Evolutionary conservation across 331 rosid species (phyloP).

Genomic region (Acacia pycnantha): DNA sequence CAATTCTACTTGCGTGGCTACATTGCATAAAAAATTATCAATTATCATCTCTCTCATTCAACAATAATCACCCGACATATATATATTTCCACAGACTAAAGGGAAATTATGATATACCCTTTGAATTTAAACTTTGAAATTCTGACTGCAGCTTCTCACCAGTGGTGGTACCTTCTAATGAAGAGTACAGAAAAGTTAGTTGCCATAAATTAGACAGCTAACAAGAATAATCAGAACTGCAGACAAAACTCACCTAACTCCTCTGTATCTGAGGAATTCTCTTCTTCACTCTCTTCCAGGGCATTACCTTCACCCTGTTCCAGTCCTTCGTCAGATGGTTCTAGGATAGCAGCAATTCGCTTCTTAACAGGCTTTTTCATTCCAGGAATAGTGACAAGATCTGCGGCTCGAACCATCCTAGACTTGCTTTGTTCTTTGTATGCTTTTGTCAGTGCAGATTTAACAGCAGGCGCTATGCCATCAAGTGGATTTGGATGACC

Average conservation of each 20-base stretch:
- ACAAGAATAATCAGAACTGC: not conserved
- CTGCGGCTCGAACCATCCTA: constrained; percentile 77
- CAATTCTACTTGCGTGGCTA: constrained; percentile 72
- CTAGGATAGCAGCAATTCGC: constrained; percentile 85
- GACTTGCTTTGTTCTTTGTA: constrained; percentile 80
- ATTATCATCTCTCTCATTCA: not conserved
- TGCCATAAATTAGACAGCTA: not conserved
- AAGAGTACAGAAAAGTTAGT: constrained; percentile 4
- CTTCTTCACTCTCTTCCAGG: constrained; percentile 72
- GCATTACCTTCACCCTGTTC: constrained; percentile 53
- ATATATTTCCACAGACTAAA: not conserved
- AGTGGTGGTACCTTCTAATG: constrained; percentile 43
- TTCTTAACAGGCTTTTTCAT: constrained; percentile 82
- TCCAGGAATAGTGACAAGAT: constrained; percentile 68
- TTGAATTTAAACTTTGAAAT: constrained; percentile 72
- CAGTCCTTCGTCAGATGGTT: constrained; percentile 59
- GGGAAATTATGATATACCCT: constrained; percentile 52
- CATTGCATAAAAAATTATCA: constrained; percentile 30
- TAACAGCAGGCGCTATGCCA: constrained; percentile 69
- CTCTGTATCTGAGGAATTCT: constrained; percentile 65
- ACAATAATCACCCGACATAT: constrained; percentile 12
- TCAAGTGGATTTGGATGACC: constrained; percentile 83
- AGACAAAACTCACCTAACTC: constrained; percentile 48
- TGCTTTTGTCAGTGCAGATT: constrained; percentile 85
- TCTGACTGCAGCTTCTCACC: constrained; percentile 85